Conservation (phyloP, 139 green algal genomes). For the Trebouxia sp. region DNA sequence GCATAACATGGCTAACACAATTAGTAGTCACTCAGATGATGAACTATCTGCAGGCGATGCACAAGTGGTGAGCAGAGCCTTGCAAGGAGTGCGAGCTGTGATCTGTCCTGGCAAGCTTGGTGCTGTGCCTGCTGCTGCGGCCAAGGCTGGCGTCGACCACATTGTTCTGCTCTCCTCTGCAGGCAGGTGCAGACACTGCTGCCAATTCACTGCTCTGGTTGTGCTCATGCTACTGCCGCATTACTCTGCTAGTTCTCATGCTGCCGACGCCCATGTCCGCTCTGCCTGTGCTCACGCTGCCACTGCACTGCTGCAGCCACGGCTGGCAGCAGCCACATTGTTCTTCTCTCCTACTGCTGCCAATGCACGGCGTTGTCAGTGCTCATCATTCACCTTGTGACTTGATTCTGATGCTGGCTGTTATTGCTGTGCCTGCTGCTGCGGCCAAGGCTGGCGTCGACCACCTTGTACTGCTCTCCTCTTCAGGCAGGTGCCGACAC, state of each 20-base stretch:
- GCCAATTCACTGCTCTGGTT: too few species aligned
- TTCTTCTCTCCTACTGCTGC: too few species aligned
- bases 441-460: slow-evolving; percentile 28
- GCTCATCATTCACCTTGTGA: too few species aligned
- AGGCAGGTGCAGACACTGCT: slow-evolving; percentile 24
- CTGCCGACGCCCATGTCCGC: too few species aligned
- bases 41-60: background rate
- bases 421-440: slow-evolving; percentile 17
- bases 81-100: slow-evolving; percentile 29
- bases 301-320: too few species aligned
- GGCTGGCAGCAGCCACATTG: too few species aligned
- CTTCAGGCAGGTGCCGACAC: slow-evolving; percentile 23
- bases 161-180: slow-evolving; percentile 40
- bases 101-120: slow-evolving; percentile 40
- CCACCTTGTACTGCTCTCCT: slow-evolving; percentile 42
- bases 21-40: too few species aligned
- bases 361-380: too few species aligned
- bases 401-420: too few species aligned
- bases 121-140: background rate
- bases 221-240: too few species aligned
- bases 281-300: too few species aligned
- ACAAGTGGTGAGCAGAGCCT: slow-evolving; percentile 12
- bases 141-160: slow-evolving; percentile 31
- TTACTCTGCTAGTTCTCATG: background rate
- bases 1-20: too few species aligned